phyloP scores from a whole-genome alignment of 441 rosid species.

The Raphanus hybrid region DNA sequence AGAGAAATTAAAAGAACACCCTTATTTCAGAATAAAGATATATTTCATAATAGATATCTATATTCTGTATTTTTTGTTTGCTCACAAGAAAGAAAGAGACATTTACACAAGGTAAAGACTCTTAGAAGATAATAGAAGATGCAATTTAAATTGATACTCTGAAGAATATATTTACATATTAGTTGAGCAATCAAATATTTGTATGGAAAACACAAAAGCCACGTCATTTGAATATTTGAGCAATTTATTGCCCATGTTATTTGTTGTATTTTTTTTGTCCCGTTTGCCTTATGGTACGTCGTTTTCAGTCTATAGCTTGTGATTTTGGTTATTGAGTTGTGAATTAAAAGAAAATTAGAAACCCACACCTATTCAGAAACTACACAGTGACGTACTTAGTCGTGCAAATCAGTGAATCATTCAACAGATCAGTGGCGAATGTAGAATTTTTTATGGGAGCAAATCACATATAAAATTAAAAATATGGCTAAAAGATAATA shows the following conservation, averaged over 20 bases:
- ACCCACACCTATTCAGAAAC: slow-evolving; percentile 3
- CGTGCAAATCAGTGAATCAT: slow-evolving; percentile 20
- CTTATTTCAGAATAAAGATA: not conserved
- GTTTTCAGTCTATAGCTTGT: slow-evolving; percentile 10
- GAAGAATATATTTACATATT: not conserved
- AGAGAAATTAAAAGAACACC: too few relatives aligned
- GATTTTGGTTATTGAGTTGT: not conserved
- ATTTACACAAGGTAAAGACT: not conserved
- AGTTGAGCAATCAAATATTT: not conserved
- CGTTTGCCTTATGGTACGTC: slow-evolving; percentile 18
- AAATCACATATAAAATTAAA: too few relatives aligned
- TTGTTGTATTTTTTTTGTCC: slow-evolving; percentile 23
- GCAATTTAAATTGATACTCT: not conserved
- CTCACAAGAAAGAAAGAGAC: slow-evolving; percentile 7
- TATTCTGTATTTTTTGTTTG: not conserved
- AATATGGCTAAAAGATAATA: too few relatives aligned
- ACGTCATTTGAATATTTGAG: slow-evolving; percentile 12
- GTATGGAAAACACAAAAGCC: slow-evolving; percentile 14
- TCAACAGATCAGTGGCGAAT: too few relatives aligned
- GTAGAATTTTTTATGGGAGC: too few relatives aligned
- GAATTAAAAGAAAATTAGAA: not conserved
- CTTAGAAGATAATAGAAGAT: slow-evolving; percentile 7
- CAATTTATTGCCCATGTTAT: not conserved
- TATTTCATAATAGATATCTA: not conserved
- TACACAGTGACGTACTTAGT: slow-evolving; percentile 4